Percentiles rank a stretch among this genome's conserved stretches.
These are phyloP conservation scores for Cylindrotheca fusiformis DNA, from an alignment of 108 stramenopile genomes.

Conservation along the genomic window DNA sequence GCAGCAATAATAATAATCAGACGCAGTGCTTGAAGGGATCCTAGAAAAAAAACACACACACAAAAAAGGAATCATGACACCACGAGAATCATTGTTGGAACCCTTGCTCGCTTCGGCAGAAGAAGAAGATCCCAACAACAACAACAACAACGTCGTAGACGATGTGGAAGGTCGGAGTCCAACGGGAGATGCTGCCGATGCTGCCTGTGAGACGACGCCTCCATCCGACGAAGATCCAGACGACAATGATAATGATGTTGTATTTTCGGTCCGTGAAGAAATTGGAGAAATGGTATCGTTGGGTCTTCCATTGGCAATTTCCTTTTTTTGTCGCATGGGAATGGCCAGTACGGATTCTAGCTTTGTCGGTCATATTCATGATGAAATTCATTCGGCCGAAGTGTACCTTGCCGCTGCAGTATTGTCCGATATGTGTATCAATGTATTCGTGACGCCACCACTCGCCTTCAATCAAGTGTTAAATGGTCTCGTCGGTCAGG, in stretches of 20 bases:
- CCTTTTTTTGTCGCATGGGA: conserved; percentile 44
- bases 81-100: conserved; percentile 6
- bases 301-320: conserved; percentile 35
- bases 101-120: conserved; percentile 7
- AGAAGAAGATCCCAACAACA: conserved; percentile 2
- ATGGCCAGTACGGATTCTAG: conserved; percentile 42
- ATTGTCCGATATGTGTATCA: conserved; percentile 72
- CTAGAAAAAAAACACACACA: too few species aligned
- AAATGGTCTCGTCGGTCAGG: conserved; percentile 41
- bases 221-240: neutral
- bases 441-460: conserved; percentile 52
- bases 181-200: neutral
- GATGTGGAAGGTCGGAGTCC: neutral
- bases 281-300: conserved; percentile 26
- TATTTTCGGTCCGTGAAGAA: conserved; percentile 15
- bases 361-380: conserved; percentile 38
- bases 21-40: too few species aligned
- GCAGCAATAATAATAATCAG: too few species aligned
- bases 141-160: neutral
- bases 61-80: neutral
- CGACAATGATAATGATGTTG: neutral
- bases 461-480: conserved; percentile 49
- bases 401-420: conserved; percentile 58
- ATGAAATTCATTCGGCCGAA: conserved; percentile 25
- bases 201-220: neutral